These are phyloP conservation scores for Fennellomyces sp. DNA, from an alignment of 371 early-diverging fungal species.

Conservation along the genomic window DNA sequence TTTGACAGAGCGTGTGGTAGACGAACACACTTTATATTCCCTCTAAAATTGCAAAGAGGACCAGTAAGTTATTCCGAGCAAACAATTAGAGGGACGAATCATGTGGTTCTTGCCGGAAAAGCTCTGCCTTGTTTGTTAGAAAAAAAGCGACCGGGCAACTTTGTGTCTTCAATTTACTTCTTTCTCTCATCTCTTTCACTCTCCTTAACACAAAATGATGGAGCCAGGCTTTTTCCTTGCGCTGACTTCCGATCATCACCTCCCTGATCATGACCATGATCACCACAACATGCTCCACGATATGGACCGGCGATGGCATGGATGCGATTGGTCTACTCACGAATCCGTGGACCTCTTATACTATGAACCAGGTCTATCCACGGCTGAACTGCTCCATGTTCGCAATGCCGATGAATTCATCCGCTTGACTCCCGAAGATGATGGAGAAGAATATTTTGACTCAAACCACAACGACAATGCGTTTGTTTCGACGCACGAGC, in stretches of 20 bases:
- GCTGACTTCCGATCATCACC: neutral
- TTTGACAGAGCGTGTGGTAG: neutral
- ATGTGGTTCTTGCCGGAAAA: neutral
- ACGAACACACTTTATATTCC: neutral
- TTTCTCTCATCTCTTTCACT: neutral
- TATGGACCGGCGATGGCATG: conserved; percentile 3
- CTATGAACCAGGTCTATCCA: neutral
- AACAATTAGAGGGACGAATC: neutral
- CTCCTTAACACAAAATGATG: neutral
- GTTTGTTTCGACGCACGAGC: too few relatives aligned
- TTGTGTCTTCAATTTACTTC: neutral
- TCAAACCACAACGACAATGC: too few relatives aligned
- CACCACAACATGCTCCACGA: neutral
- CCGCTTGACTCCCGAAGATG: conserved; percentile 6
- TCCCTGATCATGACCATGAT: neutral
- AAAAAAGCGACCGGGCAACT: neutral
- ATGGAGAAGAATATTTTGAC: neutral
- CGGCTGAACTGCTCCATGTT: conserved; percentile 6
- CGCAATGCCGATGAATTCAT: neutral
- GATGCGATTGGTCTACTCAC: neutral
- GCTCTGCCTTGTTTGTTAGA: neutral
- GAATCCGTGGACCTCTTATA: neutral
- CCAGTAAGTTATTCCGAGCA: neutral
- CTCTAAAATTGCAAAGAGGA: neutral
- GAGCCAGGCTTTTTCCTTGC: neutral